A percentile compares a stretch with the other conserved stretches of the same genome.
These are phyloP conservation scores for Penicillium salamii DNA, from an alignment of 495 filamentous ascomycete species.

Conservation along the genomic window DNA sequence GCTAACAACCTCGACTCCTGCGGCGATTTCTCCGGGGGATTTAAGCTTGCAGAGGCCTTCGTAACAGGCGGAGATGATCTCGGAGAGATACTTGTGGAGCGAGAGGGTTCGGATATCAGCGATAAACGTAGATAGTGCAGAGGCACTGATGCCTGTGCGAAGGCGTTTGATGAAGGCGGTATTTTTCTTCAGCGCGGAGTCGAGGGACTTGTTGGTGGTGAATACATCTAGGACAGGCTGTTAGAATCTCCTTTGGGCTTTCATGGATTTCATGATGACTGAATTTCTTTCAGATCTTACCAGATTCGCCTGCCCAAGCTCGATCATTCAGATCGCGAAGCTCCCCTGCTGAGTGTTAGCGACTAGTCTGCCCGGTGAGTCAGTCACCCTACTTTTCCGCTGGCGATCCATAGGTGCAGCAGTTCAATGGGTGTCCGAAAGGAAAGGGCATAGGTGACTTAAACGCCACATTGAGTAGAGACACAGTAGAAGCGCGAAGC, in stretches of 20 bases:
- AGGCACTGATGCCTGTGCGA: constrained; percentile 79
- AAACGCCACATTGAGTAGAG: constrained; percentile 42
- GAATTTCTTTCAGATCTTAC: constrained; percentile 42
- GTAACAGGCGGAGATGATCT: constrained; percentile 97
- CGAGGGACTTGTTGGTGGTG: constrained; percentile 73
- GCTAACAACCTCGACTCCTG: constrained; percentile 88
- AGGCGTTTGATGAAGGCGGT: constrained; percentile 98
- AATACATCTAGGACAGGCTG: constrained; percentile 64
- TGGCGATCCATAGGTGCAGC: constrained; percentile 67
- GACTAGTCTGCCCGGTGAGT: neutral
- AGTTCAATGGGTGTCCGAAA: constrained; percentile 27
- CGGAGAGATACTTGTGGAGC: constrained; percentile 94
- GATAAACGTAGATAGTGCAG: constrained; percentile 76
- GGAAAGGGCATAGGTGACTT: constrained; percentile 38
- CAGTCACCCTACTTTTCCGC: constrained; percentile 65
- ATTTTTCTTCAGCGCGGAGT: constrained; percentile 98
- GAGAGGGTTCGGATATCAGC: constrained; percentile 91
- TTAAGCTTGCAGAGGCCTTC: constrained; percentile 93
- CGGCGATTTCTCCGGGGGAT: constrained; percentile 81
- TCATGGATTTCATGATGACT: constrained; percentile 3
- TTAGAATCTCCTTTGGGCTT: constrained; percentile 4
- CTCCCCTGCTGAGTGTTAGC: constrained; percentile 61
- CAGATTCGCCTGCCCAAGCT: constrained; percentile 84
- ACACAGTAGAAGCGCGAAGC: neutral
- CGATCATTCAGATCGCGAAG: constrained; percentile 81